Evolutionary conservation across 1,284 basidiomycete species (phyloP).

Genomic region (Ceratobasidium sp.): DNA sequence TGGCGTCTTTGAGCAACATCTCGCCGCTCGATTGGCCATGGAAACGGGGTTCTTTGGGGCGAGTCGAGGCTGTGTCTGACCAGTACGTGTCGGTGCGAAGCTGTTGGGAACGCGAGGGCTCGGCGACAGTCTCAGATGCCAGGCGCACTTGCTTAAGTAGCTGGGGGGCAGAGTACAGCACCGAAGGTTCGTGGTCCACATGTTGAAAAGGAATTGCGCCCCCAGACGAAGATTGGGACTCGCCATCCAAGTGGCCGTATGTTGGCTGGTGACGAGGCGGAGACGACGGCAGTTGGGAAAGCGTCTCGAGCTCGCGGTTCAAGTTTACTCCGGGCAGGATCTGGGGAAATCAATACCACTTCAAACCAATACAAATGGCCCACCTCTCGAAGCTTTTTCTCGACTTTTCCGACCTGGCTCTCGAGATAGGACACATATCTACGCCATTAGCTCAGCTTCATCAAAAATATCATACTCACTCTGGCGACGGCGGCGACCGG

Average conservation of each 20-base stretch:
- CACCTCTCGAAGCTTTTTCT: slow-evolving; percentile 18
- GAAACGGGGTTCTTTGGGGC: slow-evolving; percentile 13
- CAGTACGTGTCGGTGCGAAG: slow-evolving; percentile 22
- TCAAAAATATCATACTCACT: slow-evolving; percentile 3
- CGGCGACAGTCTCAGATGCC: background rate
- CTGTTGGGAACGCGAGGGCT: background rate
- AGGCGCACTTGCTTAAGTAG: slow-evolving; percentile 29
- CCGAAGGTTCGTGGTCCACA: background rate
- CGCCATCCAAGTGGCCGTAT: background rate
- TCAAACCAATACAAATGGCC: background rate
- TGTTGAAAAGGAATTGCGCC: background rate
- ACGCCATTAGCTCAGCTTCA: background rate
- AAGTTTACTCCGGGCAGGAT: slow-evolving; percentile 25
- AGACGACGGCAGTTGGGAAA: background rate
- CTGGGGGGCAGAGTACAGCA: background rate
- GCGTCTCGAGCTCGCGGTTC: slow-evolving; percentile 25
- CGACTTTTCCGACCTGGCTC: slow-evolving; percentile 6
- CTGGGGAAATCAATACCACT: background rate
- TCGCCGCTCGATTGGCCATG: slow-evolving; percentile 35
- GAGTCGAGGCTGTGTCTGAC: slow-evolving; percentile 27
- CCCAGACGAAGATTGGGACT: background rate
- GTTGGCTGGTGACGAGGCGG: background rate
- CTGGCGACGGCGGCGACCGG: slow-evolving; percentile 22
- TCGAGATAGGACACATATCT: slow-evolving; percentile 22
- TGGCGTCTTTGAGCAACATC: slow-evolving; percentile 19